phyloP scores from a whole-genome alignment of 306 rosid species.

The Rosa rugosa region DNA sequence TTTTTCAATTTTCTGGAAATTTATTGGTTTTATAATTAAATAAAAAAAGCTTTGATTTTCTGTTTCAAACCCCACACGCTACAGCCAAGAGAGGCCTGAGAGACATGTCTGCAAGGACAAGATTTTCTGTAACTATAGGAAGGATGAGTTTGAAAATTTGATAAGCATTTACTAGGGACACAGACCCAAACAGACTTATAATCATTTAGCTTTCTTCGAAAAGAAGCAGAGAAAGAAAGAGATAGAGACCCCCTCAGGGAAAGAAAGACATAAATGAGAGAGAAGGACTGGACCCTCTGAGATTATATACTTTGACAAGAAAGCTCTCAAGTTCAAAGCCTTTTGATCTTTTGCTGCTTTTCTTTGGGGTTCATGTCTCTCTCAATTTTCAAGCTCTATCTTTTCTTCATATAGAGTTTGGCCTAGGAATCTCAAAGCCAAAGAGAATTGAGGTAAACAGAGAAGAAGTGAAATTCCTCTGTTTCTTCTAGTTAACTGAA shows the following conservation, averaged over 20 bases:
- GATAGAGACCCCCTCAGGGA: conserved; percentile 38
- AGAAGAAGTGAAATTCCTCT: conserved; percentile 26
- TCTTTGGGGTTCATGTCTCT: conserved; percentile 19
- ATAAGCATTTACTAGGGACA: conserved; percentile 31
- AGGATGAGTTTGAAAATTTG: conserved; percentile 36
- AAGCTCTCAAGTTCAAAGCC: conserved; percentile 27
- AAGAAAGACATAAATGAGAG: conserved; percentile 42
- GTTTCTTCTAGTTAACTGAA: conserved; percentile 20
- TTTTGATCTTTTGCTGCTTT: conserved; percentile 39
- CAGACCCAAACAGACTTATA: conserved; percentile 26
- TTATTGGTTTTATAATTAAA: neutral
- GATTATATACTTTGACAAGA: conserved; percentile 50
- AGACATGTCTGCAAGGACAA: conserved; percentile 49
- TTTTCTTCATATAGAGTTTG: conserved; percentile 35
- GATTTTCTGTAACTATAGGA: conserved; percentile 39
- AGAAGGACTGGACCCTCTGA: conserved; percentile 41
- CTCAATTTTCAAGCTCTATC: conserved; percentile 22
- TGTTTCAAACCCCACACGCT: conserved; percentile 32
- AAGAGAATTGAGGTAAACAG: conserved; percentile 39
- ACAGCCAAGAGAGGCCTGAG: conserved; percentile 18
- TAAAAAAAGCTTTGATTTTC: neutral
- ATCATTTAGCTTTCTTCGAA: conserved; percentile 45
- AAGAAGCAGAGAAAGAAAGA: conserved; percentile 36
- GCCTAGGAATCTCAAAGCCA: conserved; percentile 24
- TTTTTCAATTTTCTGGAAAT: neutral